Evolutionary conservation across 2,329 filamentous ascomycete genomes (phyloP).

Genomic region (Elsinoe necatrix): DNA sequence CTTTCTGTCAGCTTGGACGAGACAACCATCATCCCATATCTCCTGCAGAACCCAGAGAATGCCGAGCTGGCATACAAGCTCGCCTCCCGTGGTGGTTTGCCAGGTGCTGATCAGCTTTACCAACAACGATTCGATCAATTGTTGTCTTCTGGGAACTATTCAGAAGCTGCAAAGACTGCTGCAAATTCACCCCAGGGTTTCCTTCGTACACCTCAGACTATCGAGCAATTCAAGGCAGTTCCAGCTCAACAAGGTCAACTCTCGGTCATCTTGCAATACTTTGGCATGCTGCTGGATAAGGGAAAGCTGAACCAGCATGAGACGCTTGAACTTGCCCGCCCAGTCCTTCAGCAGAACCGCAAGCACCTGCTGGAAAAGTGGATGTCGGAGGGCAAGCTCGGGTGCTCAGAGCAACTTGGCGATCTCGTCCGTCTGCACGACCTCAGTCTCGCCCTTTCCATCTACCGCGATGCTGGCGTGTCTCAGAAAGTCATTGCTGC

Average conservation of each 20-base stretch:
- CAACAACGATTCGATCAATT: slow-evolving; percentile 87
- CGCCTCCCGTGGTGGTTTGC: slow-evolving; percentile 84
- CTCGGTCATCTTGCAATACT: slow-evolving; percentile 93
- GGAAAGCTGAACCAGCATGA: slow-evolving; percentile 86
- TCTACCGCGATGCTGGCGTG: slow-evolving; percentile 86
- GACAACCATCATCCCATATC: slow-evolving; percentile 80
- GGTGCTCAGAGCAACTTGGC: slow-evolving; percentile 92
- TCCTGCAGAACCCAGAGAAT: slow-evolving; percentile 93
- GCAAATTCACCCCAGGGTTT: slow-evolving; percentile 95
- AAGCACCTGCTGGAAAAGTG: slow-evolving; percentile 97
- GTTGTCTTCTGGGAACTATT: slow-evolving; percentile 68
- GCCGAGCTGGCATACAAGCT: slow-evolving; percentile 90
- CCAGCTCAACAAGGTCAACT: slow-evolving; percentile 76
- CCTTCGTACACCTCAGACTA: slow-evolving; percentile 86
- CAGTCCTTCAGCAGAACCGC: slow-evolving; percentile 84
- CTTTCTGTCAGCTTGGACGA: slow-evolving; percentile 92
- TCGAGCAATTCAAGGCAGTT: slow-evolving; percentile 87
- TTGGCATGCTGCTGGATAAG: slow-evolving; percentile 94
- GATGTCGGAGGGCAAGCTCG: slow-evolving; percentile 91
- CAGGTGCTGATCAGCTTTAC: slow-evolving; percentile 89
- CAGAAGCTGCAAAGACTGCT: slow-evolving; percentile 87
- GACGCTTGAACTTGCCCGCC: slow-evolving; percentile 84
- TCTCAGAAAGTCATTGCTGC: slow-evolving; percentile 91
- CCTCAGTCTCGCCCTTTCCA: slow-evolving; percentile 72
- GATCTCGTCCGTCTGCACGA: slow-evolving; percentile 89